phyloP scores from a whole-genome alignment of 805 yeast genomes.

The Pichia phayaonensis region DNA sequence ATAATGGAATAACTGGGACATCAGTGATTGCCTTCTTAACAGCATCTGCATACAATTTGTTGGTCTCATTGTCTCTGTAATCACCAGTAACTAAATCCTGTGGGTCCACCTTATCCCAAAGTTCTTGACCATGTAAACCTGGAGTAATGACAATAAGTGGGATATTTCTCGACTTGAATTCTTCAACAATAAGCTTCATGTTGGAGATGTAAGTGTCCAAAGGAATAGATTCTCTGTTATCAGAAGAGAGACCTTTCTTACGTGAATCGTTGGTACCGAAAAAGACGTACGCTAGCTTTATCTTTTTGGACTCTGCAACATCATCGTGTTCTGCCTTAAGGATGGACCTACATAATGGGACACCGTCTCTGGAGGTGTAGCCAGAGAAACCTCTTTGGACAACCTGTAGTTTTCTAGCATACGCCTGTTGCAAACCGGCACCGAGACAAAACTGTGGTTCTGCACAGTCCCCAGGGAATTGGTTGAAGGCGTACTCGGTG shows the following conservation, averaged over 20 bases:
- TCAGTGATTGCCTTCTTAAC: slow-evolving; percentile 36
- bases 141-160: slow-evolving; percentile 58
- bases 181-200: slow-evolving; percentile 33
- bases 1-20: slow-evolving; percentile 33
- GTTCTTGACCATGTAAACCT: slow-evolving; percentile 41
- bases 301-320: slow-evolving; percentile 24
- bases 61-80: slow-evolving; percentile 38
- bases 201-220: slow-evolving; percentile 44
- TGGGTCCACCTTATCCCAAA: slow-evolving; percentile 31
- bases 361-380: slow-evolving; percentile 59
- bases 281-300: slow-evolving; percentile 46
- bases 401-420: slow-evolving; percentile 58
- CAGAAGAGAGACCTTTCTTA: slow-evolving; percentile 28
- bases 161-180: slow-evolving; percentile 35
- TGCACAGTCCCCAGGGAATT: slow-evolving; percentile 9
- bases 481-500: slow-evolving; percentile 26
- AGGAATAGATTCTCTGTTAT: slow-evolving; percentile 37
- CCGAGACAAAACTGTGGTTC: slow-evolving; percentile 24
- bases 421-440: slow-evolving; percentile 29
- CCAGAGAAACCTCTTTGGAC: slow-evolving; percentile 73
- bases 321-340: slow-evolving; percentile 40
- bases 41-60: slow-evolving; percentile 44
- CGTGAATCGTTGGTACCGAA: slow-evolving; percentile 76
- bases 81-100: slow-evolving; percentile 34
- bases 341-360: slow-evolving; percentile 41